These are phyloP conservation scores for Mycena venus DNA, from an alignment of 768 basidiomycete species.

Conservation along the genomic window DNA sequence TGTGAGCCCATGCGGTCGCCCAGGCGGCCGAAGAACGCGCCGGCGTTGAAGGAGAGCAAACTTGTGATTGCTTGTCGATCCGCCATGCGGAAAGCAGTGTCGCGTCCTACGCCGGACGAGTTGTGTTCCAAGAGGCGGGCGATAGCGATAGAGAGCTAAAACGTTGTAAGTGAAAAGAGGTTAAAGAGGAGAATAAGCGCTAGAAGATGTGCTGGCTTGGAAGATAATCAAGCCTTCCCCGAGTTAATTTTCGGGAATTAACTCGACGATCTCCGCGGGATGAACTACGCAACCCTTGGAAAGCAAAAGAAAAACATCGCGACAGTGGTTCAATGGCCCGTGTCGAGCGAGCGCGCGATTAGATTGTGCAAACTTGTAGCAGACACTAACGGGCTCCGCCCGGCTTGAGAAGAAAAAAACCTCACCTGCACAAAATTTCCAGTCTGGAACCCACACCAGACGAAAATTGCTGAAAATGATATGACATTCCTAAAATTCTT, in stretches of 20 bases:
- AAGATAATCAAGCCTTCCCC: neutral
- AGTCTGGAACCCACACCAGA: conserved; percentile 91
- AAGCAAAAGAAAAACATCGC: no score
- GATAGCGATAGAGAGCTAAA: conserved; percentile 81
- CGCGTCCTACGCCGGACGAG: conserved; percentile 53
- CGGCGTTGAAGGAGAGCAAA: conserved; percentile 79
- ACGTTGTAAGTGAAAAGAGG: neutral
- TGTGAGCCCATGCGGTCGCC: conserved; percentile 84
- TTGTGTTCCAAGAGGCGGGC: conserved; percentile 78
- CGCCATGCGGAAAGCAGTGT: conserved; percentile 77
- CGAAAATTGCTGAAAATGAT: conserved; percentile 82
- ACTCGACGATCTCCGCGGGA: no score
- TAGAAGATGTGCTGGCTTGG: conserved; percentile 3
- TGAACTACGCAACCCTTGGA: no score
- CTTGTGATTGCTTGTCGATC: conserved; percentile 89
- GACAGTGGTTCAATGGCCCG: no score
- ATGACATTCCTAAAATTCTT: conserved; percentile 67
- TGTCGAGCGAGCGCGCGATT: no score
- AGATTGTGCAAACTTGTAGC: no score
- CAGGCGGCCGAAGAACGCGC: conserved; percentile 83
- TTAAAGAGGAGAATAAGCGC: neutral
- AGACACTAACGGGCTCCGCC: no score
- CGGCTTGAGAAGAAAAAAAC: neutral
- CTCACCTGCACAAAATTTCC: conserved; percentile 79
- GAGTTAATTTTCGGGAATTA: no score